These are phyloP conservation scores for Talaromyces sp. DNA, from an alignment of 2,329 filamentous ascomycete species.

Conservation along the genomic window DNA sequence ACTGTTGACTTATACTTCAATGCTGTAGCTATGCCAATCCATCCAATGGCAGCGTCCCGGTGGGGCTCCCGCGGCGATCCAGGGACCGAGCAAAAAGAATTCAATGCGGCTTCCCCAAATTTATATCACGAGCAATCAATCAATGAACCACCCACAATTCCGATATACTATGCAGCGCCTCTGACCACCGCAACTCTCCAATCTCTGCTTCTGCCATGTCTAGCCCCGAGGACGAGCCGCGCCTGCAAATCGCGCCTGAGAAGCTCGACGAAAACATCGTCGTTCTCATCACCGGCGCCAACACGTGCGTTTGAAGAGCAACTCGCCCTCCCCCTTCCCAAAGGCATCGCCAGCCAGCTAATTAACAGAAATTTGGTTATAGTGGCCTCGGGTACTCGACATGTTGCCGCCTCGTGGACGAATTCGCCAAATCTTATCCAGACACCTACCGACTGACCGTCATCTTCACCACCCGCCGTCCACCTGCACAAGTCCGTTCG, in stretches of 20 bases:
- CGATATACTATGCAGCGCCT: not conserved
- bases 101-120: not conserved
- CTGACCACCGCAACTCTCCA: not conserved
- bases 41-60: not conserved
- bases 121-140: no score
- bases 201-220: not conserved
- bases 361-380: conserved; percentile 13
- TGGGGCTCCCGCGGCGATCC: not conserved
- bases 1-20: not conserved
- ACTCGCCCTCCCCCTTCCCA: not conserved
- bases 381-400: conserved; percentile 86
- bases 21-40: not conserved
- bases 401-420: conserved; percentile 79
- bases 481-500: conserved; percentile 56
- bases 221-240: not conserved
- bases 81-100: not conserved
- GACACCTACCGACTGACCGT: conserved; percentile 67
- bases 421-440: conserved; percentile 70
- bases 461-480: conserved; percentile 80
- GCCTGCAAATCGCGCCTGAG: conserved; percentile 7
- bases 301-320: conserved; percentile 57
- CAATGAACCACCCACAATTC: not conserved
- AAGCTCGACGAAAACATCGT: conserved; percentile 10
- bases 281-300: conserved; percentile 77
- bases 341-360: conserved; percentile 2